Evolutionary conservation across 179 eudicot species (phyloP).

Genomic region (Beta corolliflora): DNA sequence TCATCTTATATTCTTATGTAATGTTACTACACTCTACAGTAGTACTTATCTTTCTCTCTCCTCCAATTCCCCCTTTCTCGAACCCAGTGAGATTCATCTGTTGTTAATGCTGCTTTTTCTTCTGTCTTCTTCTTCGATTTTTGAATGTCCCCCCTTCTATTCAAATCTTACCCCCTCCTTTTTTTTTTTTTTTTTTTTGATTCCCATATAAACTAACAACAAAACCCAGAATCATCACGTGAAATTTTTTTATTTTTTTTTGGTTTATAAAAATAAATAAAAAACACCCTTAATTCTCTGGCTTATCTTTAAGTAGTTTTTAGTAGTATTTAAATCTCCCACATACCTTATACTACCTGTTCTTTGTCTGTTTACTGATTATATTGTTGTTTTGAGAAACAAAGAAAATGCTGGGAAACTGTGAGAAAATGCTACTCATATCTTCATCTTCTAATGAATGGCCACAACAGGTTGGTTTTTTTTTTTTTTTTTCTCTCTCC

Average conservation of each 20-base stretch:
- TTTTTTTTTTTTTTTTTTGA: not conserved
- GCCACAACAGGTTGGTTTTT: slow-evolving; percentile 52
- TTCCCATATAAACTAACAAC: slow-evolving; percentile 13
- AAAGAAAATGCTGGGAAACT: slow-evolving; percentile 37
- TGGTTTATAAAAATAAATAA: not conserved
- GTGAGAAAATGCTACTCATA: slow-evolving; percentile 48
- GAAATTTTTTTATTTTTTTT: slow-evolving; percentile 23
- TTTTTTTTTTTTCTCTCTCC: not conserved
- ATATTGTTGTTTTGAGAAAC: slow-evolving; percentile 9
- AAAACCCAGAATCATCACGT: slow-evolving; percentile 42
- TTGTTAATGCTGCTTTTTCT: slow-evolving; percentile 37
- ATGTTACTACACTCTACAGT: not conserved
- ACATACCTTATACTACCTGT: slow-evolving; percentile 25
- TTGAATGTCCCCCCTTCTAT: slow-evolving; percentile 37
- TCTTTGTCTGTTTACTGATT: slow-evolving; percentile 33
- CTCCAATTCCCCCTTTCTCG: slow-evolving; percentile 43
- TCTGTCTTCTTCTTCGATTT: slow-evolving; percentile 48
- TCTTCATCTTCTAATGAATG: slow-evolving; percentile 53
- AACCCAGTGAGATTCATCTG: slow-evolving; percentile 49
- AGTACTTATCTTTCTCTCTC: not conserved
- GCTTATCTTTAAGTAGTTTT: slow-evolving; percentile 14
- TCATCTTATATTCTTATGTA: no score
- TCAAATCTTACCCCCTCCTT: slow-evolving; percentile 16
- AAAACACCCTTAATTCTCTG: not conserved
- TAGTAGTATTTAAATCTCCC: slow-evolving; percentile 19